These are phyloP conservation scores for Vitis hybrid DNA, from an alignment of 177 flowering plant species.

Conservation along the genomic window DNA sequence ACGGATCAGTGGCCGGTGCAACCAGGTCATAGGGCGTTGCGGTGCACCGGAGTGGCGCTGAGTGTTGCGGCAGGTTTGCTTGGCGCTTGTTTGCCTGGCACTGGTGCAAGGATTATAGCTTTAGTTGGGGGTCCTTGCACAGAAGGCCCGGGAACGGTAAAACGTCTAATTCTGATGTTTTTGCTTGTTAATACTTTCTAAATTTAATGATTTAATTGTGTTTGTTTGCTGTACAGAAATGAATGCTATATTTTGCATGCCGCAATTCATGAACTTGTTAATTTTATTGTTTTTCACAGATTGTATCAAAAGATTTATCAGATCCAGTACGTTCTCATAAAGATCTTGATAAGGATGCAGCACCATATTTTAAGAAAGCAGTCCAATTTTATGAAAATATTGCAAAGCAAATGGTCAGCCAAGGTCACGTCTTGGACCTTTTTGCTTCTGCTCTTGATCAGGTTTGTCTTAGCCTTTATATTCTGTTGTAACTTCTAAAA, in stretches of 20 bases:
- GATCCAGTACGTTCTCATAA: conserved; percentile 98
- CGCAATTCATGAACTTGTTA: not conserved
- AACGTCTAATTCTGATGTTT: not conserved
- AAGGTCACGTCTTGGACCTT: conserved; percentile 95
- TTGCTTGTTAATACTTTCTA: not conserved
- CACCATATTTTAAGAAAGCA: conserved; percentile 85
- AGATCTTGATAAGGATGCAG: conserved; percentile 97
- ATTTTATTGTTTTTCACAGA: conserved; percentile 43
- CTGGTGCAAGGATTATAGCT: conserved; percentile 83
- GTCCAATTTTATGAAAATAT: conserved; percentile 83
- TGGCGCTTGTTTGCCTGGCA: conserved; percentile 87
- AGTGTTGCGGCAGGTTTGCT: conserved; percentile 87
- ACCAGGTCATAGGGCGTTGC: conserved; percentile 61
- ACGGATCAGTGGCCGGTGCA: conserved; percentile 90
- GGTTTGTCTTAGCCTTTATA: conserved; percentile 41
- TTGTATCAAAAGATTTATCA: conserved; percentile 90
- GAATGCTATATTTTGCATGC: too few relatives aligned
- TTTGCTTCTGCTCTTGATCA: conserved; percentile 99
- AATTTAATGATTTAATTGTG: not conserved
- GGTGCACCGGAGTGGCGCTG: conserved; percentile 99
- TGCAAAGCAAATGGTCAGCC: conserved; percentile 84
- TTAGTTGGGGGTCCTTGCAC: conserved; percentile 98
- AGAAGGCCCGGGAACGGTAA: conserved; percentile 97
- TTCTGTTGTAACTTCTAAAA: not conserved
- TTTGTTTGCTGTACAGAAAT: too few relatives aligned